Evolutionary conservation across 345 rosid genomes (phyloP).

Genomic region (Viola odorata): DNA sequence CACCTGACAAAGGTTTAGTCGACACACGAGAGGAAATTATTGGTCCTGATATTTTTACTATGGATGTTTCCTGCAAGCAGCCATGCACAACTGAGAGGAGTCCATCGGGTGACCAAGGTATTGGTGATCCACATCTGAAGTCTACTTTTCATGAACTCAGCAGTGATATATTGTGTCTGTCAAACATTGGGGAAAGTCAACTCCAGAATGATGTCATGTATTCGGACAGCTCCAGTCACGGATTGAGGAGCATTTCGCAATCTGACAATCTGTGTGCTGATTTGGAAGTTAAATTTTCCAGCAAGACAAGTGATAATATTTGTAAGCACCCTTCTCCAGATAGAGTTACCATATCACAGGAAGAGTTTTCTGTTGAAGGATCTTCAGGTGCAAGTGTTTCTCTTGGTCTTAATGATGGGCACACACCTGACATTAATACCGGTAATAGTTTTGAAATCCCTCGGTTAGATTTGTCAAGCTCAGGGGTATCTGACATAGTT

Average conservation of each 20-base stretch:
- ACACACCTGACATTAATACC: constrained; percentile 14
- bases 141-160: constrained; percentile 8
- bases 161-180: neutral
- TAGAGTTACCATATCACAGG: constrained; percentile 17
- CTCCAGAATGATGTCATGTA: constrained; percentile 1
- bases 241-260: constrained; percentile 3
- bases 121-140: constrained; percentile 16
- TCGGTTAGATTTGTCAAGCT: constrained; percentile 33
- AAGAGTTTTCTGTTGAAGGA: constrained; percentile 23
- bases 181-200: constrained; percentile 19
- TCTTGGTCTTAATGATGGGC: constrained; percentile 21
- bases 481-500: constrained; percentile 20
- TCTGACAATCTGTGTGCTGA: constrained; percentile 16
- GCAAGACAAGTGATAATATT: constrained; percentile 14
- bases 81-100: constrained; percentile 7
- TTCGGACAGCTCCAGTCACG: constrained; percentile 16
- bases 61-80: constrained; percentile 23
- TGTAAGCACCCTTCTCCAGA: constrained; percentile 23
- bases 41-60: constrained; percentile 20
- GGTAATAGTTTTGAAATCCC: constrained; percentile 14
- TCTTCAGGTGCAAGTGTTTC: constrained; percentile 15
- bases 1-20: constrained; percentile 9
- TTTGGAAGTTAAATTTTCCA: constrained; percentile 9
- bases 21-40: constrained; percentile 20
- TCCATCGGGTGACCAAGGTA: constrained; percentile 25